phyloP scores from a whole-genome alignment of 1,284 basidiomycete species.

The Ustilago sp. region DNA sequence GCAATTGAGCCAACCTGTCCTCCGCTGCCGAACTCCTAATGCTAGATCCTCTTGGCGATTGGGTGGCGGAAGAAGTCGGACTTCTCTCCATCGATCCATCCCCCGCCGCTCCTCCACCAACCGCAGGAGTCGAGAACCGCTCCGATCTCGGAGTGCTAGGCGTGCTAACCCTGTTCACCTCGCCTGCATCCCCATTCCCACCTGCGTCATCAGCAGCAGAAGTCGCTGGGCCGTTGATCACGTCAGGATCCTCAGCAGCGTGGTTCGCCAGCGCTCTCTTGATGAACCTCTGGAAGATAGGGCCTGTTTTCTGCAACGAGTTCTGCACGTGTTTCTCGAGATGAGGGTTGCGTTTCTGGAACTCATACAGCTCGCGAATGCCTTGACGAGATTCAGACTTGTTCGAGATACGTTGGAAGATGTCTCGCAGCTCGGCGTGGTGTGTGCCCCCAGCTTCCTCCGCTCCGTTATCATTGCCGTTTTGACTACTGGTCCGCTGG shows the following conservation, averaged over 20 bases:
- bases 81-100: constrained; percentile 30
- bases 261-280: constrained; percentile 72
- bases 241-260: constrained; percentile 84
- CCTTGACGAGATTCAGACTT: constrained; percentile 87
- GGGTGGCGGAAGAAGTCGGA: constrained; percentile 27
- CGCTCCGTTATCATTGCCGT: constrained; percentile 3
- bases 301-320: constrained; percentile 70
- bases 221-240: constrained; percentile 11
- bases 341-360: constrained; percentile 89
- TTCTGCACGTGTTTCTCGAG: constrained; percentile 81
- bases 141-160: constrained; percentile 22
- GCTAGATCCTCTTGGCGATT: constrained; percentile 27
- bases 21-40: constrained; percentile 44
- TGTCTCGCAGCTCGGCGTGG: constrained; percentile 81
- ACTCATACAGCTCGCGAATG: constrained; percentile 94
- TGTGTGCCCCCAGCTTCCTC: constrained; percentile 75
- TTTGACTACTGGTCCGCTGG: constrained; percentile 73
- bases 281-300: constrained; percentile 71
- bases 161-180: constrained; percentile 23
- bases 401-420: constrained; percentile 85
- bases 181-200: constrained; percentile 4
- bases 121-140: constrained; percentile 10
- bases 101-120: neutral
- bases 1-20: constrained; percentile 60
- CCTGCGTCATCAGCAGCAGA: neutral